These are phyloP conservation scores for Chytridium lagenaria DNA, from an alignment of 371 early-diverging fungal genomes.

Conservation along the genomic window DNA sequence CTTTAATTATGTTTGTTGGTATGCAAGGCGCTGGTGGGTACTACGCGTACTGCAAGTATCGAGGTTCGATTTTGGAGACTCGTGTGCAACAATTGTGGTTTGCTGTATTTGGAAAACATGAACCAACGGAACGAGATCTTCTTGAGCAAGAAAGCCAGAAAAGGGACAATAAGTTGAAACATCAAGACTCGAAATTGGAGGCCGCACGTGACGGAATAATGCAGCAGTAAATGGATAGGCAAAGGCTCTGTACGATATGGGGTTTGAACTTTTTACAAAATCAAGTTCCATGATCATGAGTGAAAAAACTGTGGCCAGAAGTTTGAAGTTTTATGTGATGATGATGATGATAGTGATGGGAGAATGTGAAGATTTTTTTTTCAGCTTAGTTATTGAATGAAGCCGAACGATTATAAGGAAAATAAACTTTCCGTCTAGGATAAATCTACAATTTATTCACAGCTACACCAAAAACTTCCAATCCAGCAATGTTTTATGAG, in stretches of 20 bases:
- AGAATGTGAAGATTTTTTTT: too few relatives aligned
- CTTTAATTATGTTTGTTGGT: neutral
- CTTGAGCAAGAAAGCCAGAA: neutral
- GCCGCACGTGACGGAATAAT: too few relatives aligned
- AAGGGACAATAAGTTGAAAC: neutral
- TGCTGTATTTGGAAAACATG: neutral
- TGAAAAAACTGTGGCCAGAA: too few relatives aligned
- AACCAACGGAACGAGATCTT: neutral
- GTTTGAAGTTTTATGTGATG: too few relatives aligned
- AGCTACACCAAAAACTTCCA: conserved; percentile 54
- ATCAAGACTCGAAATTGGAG: too few relatives aligned
- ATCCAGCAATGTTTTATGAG: conserved; percentile 53
- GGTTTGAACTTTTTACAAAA: too few relatives aligned
- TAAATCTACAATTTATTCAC: neutral
- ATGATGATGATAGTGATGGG: too few relatives aligned
- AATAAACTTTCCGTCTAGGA: neutral
- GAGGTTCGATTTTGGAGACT: neutral
- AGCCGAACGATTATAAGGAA: neutral
- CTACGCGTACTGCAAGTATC: neutral
- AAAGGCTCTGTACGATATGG: too few relatives aligned
- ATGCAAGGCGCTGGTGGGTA: neutral
- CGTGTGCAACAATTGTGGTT: neutral
- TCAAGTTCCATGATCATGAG: too few relatives aligned
- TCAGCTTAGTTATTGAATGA: neutral
- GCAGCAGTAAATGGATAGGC: too few relatives aligned